Conservation (phyloP, 495 filamentous ascomycete genomes). For the Lasiosphaeria miniovina region DNA sequence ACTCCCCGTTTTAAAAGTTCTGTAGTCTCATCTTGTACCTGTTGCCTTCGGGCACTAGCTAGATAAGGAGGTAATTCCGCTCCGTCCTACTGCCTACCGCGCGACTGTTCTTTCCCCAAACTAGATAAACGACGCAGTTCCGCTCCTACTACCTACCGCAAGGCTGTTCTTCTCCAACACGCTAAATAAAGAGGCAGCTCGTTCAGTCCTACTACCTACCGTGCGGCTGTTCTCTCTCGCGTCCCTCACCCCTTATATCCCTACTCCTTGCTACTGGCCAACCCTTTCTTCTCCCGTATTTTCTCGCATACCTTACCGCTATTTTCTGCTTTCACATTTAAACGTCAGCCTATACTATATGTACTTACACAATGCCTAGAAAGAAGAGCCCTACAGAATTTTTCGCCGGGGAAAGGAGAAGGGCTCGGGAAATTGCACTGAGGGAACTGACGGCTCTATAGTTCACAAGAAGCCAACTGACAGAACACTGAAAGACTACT, state of each 20-base stretch:
- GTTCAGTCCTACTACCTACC: conserved; percentile 8
- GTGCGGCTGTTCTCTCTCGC: conserved; percentile 8
- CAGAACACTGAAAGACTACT: conserved; percentile 5
- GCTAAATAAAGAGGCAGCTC: conserved; percentile 10
- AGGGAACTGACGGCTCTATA: conserved; percentile 12
- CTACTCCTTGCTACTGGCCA: too few relatives aligned
- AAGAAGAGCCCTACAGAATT: conserved; percentile 13
- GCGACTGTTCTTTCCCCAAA: too few relatives aligned
- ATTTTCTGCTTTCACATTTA: conserved; percentile 5
- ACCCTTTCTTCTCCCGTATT: conserved; percentile 5
- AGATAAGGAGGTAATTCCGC: too few relatives aligned
- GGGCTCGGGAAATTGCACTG: too few relatives aligned
- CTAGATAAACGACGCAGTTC: too few relatives aligned
- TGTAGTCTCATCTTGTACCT: too few relatives aligned
- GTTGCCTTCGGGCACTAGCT: too few relatives aligned
- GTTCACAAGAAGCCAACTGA: conserved; percentile 13
- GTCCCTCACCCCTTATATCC: too few relatives aligned
- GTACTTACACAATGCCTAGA: conserved; percentile 8
- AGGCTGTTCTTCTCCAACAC: too few relatives aligned
- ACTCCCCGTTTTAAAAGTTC: too few relatives aligned
- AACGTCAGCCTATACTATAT: conserved; percentile 1
- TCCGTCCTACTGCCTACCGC: too few relatives aligned
- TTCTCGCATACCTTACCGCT: background rate
- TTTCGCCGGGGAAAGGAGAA: conserved; percentile 11
- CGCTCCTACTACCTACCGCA: too few relatives aligned